Evolutionary conservation across 2,329 filamentous ascomycete genomes (phyloP).

Genomic region (Aspergillus quadricinctus): DNA sequence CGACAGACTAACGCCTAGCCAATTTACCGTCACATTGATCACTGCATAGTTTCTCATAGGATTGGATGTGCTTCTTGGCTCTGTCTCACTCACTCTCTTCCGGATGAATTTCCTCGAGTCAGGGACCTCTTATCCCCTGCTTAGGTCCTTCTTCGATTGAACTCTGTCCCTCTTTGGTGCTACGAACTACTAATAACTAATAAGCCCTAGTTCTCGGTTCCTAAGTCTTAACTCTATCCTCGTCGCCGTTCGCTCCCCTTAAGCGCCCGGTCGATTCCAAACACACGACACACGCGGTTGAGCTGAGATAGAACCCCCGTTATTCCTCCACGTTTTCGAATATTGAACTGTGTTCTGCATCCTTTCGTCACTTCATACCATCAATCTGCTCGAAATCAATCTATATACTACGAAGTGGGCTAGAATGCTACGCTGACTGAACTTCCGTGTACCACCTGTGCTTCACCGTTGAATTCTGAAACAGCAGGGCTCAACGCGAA

Average conservation of each 20-base stretch:
- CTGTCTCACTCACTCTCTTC: conserved; percentile 13
- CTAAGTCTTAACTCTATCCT: not conserved
- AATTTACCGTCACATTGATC: conserved; percentile 1
- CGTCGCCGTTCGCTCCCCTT: not conserved
- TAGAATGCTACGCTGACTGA: not conserved
- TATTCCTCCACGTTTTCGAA: not conserved
- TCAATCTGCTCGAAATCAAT: not conserved
- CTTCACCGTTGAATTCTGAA: conserved; percentile 20
- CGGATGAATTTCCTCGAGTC: not conserved
- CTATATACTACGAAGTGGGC: not conserved
- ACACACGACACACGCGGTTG: not conserved
- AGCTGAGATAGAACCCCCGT: not conserved
- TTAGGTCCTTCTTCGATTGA: conserved; percentile 1
- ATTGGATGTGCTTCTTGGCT: conserved; percentile 10
- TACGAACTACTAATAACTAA: not conserved
- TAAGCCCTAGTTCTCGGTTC: not conserved
- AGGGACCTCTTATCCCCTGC: conserved; percentile 4
- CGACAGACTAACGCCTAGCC: conserved; percentile 5
- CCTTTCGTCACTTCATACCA: not conserved
- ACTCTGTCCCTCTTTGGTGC: not conserved
- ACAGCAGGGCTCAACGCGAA: conserved; percentile 9
- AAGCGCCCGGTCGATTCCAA: not conserved
- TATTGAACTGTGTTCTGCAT: not conserved
- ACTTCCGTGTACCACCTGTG: conserved; percentile 7
- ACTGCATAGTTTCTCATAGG: conserved; percentile 1